A percentile compares a stretch with the other conserved stretches of the same genome.
These are phyloP conservation scores for Lipomyces starkeyi DNA, from an alignment of 805 yeast genomes.

Conservation along the genomic window DNA sequence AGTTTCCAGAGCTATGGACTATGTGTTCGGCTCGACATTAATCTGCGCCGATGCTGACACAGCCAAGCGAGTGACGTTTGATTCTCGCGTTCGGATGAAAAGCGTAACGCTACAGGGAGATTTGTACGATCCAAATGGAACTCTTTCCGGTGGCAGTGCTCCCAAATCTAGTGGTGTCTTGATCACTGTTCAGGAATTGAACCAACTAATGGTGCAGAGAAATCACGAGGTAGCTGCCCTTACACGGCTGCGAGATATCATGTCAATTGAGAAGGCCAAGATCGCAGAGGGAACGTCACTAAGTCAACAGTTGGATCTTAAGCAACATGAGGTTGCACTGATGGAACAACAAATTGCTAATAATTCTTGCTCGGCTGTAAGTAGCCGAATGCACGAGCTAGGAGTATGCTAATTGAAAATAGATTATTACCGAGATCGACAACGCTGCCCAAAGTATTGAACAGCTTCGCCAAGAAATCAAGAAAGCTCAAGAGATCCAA, in stretches of 20 bases:
- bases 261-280: conserved; percentile 23
- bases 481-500: conserved; percentile 47
- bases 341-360: conserved; percentile 39
- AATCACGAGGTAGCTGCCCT: conserved; percentile 54
- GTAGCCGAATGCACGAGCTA: neutral
- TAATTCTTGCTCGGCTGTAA: conserved; percentile 32
- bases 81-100: conserved; percentile 77
- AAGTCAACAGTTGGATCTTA: conserved; percentile 42
- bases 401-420: neutral
- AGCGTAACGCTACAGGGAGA: conserved; percentile 94
- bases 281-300: conserved; percentile 34
- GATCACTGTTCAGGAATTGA: conserved; percentile 68
- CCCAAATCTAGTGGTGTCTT: conserved; percentile 60
- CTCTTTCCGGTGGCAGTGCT: conserved; percentile 93
- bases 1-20: conserved; percentile 82
- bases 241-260: conserved; percentile 44
- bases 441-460: conserved; percentile 56
- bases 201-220: conserved; percentile 52
- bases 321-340: conserved; percentile 44
- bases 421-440: conserved; percentile 39
- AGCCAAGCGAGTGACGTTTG: conserved; percentile 86
- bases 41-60: conserved; percentile 86
- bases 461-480: conserved; percentile 50
- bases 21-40: conserved; percentile 87
- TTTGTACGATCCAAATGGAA: conserved; percentile 93